Percentiles rank a stretch among this genome's conserved stretches.
These are phyloP conservation scores for Colletotrichum lupini DNA, from an alignment of 2,329 filamentous ascomycete species.

Conservation along the genomic window DNA sequence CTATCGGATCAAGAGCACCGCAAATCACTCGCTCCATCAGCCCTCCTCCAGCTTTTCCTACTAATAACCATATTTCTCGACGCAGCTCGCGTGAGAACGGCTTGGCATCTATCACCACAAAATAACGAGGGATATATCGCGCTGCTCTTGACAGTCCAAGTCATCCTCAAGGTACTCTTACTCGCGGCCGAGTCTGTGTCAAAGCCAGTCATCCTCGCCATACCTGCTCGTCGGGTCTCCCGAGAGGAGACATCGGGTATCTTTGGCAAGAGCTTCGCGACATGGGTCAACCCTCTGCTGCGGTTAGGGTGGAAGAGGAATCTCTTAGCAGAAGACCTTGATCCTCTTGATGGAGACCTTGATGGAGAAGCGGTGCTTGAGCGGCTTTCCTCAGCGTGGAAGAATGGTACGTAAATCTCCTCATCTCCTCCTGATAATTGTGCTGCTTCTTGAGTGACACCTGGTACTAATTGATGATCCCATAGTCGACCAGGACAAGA, in stretches of 20 bases:
- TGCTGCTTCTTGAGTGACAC: not conserved
- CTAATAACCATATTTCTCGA: not conserved
- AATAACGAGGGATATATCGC: not conserved
- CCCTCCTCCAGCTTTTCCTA: conserved; percentile 7
- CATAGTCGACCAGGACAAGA: not conserved
- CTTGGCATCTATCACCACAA: not conserved
- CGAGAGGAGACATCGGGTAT: conserved; percentile 10
- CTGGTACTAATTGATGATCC: not conserved
- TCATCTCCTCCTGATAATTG: too few relatives aligned
- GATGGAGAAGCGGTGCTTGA: not conserved
- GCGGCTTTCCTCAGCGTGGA: conserved; percentile 5
- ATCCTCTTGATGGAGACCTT: conserved; percentile 9
- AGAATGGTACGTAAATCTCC: not conserved
- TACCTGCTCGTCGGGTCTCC: not conserved
- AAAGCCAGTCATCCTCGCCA: not conserved
- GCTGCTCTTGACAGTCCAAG: not conserved
- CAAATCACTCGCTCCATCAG: conserved; percentile 2
- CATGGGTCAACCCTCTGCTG: conserved; percentile 18
- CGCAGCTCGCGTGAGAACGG: not conserved
- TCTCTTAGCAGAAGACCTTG: conserved; percentile 2
- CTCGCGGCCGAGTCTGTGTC: not conserved
- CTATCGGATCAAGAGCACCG: not conserved
- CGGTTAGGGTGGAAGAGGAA: conserved; percentile 5
- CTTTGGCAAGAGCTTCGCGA: conserved; percentile 7
- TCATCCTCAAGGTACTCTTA: not conserved